Base-by-base conservation (phyloP, 768 basidiomycete species). In the Termitomyces sp. region DNA sequence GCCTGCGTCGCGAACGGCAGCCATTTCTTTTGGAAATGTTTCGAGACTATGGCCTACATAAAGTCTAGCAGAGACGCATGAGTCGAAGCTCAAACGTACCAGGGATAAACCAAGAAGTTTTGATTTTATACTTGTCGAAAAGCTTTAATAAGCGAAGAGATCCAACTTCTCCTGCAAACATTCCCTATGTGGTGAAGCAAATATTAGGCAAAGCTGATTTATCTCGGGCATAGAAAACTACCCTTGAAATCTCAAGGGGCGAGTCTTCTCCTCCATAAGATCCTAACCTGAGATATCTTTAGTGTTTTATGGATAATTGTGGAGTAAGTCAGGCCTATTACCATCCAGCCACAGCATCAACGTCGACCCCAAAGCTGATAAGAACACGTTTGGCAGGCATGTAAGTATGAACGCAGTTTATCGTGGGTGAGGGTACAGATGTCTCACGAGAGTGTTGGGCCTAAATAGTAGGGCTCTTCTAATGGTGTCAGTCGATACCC, bases 291-390 rank as follows among this genome's bases (percentile, higher is more conserved):
- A 1, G 46, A 4, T 16, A 20, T 26, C 28, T 18, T 14, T n/a
- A 18, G 46, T 47, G 28, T 13, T 40, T 53, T 33, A 20, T 35
- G 12, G 33, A 46, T 22, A 16, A 30, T 35, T 18, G 9, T 12
- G 6, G 32, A 18, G 26, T 26, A 7, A 8, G 10, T 26, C 4
- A 40, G 28, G 28, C 6, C 24, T 26, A 65, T 50, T 67, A 82
- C 87, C 88, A 90, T 63, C 88, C 88, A 18, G 87, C 81, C 4
- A 89, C 88, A 2, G 87, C 87, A 57, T 92, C 88, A 3, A 90
- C 86, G 59, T 92, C 87, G 9, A 88, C 84, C 26, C 86, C 87
- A 66, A 86, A 84, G 16, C 82, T 76, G 35, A 85, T 73, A 18
- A 86, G 74, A 22, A 83, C 77, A 55, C 73, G 70, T 63, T 77